Evolutionary conservation across 2,329 filamentous ascomycete genomes (phyloP), one percentile per base, ranked within the genome.

Genomic region (Neofusicoccum umdonicola): DNA sequence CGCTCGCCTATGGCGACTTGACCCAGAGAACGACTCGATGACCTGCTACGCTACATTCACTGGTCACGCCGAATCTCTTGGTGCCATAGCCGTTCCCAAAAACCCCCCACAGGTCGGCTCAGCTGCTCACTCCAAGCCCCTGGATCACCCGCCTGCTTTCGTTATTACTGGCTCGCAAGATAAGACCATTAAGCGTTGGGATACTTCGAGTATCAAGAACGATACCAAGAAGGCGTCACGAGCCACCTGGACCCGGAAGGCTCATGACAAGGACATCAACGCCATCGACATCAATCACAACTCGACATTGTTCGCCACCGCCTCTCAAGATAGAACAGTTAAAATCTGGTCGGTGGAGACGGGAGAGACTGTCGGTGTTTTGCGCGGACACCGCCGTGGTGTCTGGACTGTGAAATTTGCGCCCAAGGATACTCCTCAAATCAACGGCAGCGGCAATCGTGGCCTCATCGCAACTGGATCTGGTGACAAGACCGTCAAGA

Each of bases 261-360:
- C 95, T 0, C 95, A 99, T 78, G 95, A 99, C 74, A 99, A 99
- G 76, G 95, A 99, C 70, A 99, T 99, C 78, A 99, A 99, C 71
- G 93, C 95, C 2, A 86, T 99, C 58, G 92, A 96, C 68, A 84
- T 95, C 11, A 91, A 93, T 68, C 85, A 88, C 22, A 83, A 85
- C 1, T 87, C 87, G 4, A 86, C 88, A n/a, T 79, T 97, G 0
- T 98, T 99, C 73, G 96, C 94, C 3, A 97, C 95, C 1, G 94
- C 95, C 35, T 98, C 94, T 4, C 95, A 99, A 78, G 95, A 99
- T 76, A 91, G 93, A 69, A 96, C 92, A 0, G 93, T 98, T 69
- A 99, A 98, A 80, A 95, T 99, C 66, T 99, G 94, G 90, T 95
- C 93, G 7, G 84, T 90, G 6, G 89, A 93, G 69, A 91, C 95